Conservation (phyloP, 2,329 filamentous ascomycete species). For the Calonectria montana region DNA sequence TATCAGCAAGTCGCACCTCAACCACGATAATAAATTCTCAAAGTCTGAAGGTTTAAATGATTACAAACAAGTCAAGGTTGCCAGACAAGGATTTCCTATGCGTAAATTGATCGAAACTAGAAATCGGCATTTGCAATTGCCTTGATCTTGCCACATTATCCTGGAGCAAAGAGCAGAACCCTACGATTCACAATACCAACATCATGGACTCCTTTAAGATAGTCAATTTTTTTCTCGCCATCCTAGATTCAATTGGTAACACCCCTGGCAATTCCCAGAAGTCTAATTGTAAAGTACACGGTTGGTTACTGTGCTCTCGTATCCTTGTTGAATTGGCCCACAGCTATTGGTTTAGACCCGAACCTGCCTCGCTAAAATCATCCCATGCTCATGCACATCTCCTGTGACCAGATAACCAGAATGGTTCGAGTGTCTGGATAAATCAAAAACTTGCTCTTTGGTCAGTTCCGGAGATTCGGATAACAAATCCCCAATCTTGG, state of each 20-base stretch:
- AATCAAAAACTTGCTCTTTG: not conserved
- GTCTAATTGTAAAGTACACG: not conserved
- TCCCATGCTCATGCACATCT: not conserved
- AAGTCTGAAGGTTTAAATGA: too few species aligned
- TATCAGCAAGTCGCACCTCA: too few species aligned
- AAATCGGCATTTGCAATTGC: too few species aligned
- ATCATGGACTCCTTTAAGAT: not conserved
- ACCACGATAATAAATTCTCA: too few species aligned
- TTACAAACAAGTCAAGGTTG: too few species aligned
- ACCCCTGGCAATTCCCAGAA: not conserved
- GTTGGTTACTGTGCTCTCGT: not conserved
- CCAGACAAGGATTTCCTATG: too few species aligned
- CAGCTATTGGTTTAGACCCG: not conserved
- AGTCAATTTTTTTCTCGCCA: not conserved
- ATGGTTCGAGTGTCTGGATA: not conserved
- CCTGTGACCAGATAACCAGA: not conserved
- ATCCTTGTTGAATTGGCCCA: not conserved
- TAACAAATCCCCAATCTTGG: too few species aligned
- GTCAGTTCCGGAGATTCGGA: not conserved
- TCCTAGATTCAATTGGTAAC: not conserved
- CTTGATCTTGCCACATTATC: not conserved
- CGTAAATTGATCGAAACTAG: too few species aligned
- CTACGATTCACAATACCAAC: not conserved
- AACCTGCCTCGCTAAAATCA: not conserved
- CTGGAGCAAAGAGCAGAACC: not conserved